These are phyloP conservation scores for Saccharomyces eubayanus DNA, from an alignment of 805 yeast species.

Conservation along the genomic window DNA sequence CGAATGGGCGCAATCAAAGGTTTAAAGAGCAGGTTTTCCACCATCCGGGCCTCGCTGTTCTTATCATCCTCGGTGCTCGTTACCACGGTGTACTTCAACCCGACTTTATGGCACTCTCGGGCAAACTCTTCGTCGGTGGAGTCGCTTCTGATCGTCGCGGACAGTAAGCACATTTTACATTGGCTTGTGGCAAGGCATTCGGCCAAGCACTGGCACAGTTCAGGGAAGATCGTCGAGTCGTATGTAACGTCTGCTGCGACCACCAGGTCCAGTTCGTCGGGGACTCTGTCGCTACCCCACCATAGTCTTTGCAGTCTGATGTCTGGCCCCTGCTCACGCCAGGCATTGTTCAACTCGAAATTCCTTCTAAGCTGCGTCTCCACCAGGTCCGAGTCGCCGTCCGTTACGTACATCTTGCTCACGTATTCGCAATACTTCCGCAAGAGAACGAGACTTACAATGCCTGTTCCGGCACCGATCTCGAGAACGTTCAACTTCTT, in stretches of 20 bases:
- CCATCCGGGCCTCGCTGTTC: constrained; percentile 1
- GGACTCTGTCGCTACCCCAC: constrained; percentile 49
- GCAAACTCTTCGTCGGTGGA: constrained; percentile 42
- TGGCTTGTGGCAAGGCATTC: constrained; percentile 13
- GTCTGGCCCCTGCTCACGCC: constrained; percentile 5
- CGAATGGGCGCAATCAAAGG: constrained; percentile 20
- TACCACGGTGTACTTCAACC: constrained; percentile 18
- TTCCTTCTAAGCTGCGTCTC: constrained; percentile 28
- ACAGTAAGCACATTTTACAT: constrained; percentile 34
- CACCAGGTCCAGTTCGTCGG: constrained; percentile 40
- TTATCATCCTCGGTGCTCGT: constrained; percentile 13
- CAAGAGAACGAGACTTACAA: constrained; percentile 35
- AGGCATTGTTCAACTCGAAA: constrained; percentile 37
- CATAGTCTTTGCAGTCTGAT: constrained; percentile 38
- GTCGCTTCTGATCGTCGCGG: constrained; percentile 69
- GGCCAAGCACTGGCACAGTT: constrained; percentile 41
- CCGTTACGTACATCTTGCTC: constrained; percentile 21
- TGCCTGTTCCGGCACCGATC: constrained; percentile 86
- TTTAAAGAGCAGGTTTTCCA: constrained; percentile 5
- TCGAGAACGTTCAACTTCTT: constrained; percentile 41
- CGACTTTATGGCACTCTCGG: constrained; percentile 19
- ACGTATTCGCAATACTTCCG: constrained; percentile 6
- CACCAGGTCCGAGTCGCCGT: constrained; percentile 27
- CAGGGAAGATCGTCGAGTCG: constrained; percentile 53
- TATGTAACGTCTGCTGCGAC: constrained; percentile 87